These are phyloP conservation scores for Knoxdaviesia capensis DNA, from an alignment of 2,329 filamentous ascomycete genomes.

Conservation along the genomic window DNA sequence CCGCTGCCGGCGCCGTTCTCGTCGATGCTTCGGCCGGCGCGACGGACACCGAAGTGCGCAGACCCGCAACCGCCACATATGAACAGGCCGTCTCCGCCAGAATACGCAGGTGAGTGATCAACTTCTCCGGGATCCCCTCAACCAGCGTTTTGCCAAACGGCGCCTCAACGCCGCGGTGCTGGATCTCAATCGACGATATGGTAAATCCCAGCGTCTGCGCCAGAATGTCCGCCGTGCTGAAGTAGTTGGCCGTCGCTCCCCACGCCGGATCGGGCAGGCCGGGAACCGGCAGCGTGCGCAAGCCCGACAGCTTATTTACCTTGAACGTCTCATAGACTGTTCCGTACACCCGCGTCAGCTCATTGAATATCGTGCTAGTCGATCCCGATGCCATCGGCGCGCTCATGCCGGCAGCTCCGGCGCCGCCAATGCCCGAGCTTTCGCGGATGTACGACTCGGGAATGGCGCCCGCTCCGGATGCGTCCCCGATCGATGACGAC, in stretches of 20 bases:
- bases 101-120: slow-evolving; percentile 70
- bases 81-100: slow-evolving; percentile 75
- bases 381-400: no score
- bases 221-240: slow-evolving; percentile 11
- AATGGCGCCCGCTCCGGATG: slow-evolving; percentile 9
- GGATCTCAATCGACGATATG: slow-evolving; percentile 76
- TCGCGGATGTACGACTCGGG: slow-evolving; percentile 16
- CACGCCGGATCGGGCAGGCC: no score
- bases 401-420: no score
- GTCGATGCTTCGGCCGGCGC: slow-evolving; percentile 24
- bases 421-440: not conserved
- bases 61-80: slow-evolving; percentile 58
- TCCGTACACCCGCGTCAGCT: no score
- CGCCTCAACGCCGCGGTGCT: slow-evolving; percentile 66
- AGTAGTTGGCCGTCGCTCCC: no score
- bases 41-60: slow-evolving; percentile 27
- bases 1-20: no score
- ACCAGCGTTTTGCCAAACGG: slow-evolving; percentile 49
- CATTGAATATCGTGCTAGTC: no score
- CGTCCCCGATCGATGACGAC: not conserved
- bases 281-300: no score
- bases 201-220: slow-evolving; percentile 58
- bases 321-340: not conserved
- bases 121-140: slow-evolving; percentile 49
- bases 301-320: slow-evolving; percentile 26